Percentiles rank a stretch among this genome's conserved stretches.
Conservation (phyloP, 805 yeast genomes). For the Yamadazyma laniorum region DNA sequence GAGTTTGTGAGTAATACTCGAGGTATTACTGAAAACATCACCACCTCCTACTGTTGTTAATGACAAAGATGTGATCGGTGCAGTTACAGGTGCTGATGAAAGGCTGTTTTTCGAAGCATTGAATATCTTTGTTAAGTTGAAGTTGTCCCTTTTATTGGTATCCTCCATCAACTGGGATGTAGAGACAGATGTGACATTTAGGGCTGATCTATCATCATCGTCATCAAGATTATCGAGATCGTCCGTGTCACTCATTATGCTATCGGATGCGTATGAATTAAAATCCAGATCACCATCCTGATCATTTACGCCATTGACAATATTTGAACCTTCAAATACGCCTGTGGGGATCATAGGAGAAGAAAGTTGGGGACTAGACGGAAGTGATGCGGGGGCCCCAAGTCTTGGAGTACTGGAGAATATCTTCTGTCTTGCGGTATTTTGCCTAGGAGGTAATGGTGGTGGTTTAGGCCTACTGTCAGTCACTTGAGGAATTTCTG, state of each 20-base stretch:
- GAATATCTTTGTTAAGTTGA: conserved; percentile 26
- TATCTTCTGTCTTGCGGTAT: conserved; percentile 15
- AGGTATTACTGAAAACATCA: conserved; percentile 10
- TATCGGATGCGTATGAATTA: conserved; percentile 5
- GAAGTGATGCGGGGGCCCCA: conserved; percentile 9
- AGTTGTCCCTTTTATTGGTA: conserved; percentile 11
- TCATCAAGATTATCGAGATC: conserved; percentile 9
- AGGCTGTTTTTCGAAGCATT: conserved; percentile 36
- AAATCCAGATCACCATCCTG: conserved; percentile 2
- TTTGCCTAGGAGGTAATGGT: conserved; percentile 33
- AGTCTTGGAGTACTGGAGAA: conserved; percentile 10
- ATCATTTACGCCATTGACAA: not conserved
- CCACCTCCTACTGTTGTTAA: not conserved
- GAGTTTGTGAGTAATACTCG: conserved; percentile 26
- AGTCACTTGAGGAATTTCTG: conserved; percentile 2
- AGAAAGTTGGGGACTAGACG: conserved; percentile 11
- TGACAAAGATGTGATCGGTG: conserved; percentile 2
- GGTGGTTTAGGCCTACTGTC: conserved; percentile 19
- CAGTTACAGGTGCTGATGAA: conserved; percentile 27
- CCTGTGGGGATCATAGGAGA: conserved; percentile 8
- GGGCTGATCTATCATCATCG: conserved; percentile 7
- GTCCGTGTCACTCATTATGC: conserved; percentile 7
- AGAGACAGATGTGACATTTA: conserved; percentile 14
- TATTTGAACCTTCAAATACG: not conserved
- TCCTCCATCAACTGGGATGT: conserved; percentile 15